Percentiles rank a stretch among this genome's conserved stretches.
Evolutionary conservation across 1,284 basidiomycete species (phyloP).

Genomic region (Ceratobasidium sp.): DNA sequence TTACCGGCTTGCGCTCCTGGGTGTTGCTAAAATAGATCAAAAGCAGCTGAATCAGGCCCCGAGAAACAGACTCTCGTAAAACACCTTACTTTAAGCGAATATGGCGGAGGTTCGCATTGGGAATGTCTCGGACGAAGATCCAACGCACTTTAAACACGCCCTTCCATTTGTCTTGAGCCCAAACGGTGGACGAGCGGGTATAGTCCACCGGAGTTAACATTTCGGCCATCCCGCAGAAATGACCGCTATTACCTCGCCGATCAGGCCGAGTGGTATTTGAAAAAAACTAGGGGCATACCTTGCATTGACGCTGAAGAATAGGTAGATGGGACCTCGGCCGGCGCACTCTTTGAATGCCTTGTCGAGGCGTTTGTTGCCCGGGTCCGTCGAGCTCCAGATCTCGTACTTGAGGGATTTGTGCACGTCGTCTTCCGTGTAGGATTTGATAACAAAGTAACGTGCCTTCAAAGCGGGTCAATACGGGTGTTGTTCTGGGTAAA

Average conservation of each 20-base stretch:
- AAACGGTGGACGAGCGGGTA: conserved; percentile 88
- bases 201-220: conserved; percentile 93
- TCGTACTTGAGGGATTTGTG: conserved; percentile 97
- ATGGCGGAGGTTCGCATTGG: conserved; percentile 85
- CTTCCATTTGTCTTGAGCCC: conserved; percentile 99
- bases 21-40: conserved; percentile 78
- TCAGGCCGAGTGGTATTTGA: conserved; percentile 1
- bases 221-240: conserved; percentile 97
- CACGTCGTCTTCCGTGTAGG: conserved; percentile 97
- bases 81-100: conserved; percentile 80
- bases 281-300: conserved; percentile 61
- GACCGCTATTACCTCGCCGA: conserved; percentile 68
- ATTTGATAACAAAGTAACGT: conserved; percentile 96
- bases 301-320: conserved; percentile 97
- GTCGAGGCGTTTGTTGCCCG: conserved; percentile 95
- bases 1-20: conserved; percentile 95
- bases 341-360: conserved; percentile 93
- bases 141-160: conserved; percentile 95
- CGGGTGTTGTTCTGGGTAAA: not conserved
- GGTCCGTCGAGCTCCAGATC: conserved; percentile 96
- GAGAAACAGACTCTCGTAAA: conserved; percentile 18
- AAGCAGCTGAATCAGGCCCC: conserved; percentile 48
- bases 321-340: conserved; percentile 89
- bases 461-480: conserved; percentile 64
- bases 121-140: conserved; percentile 96